phyloP scores from a whole-genome alignment of 2,329 filamentous ascomycete genomes.

The Aschersonia sp. region DNA sequence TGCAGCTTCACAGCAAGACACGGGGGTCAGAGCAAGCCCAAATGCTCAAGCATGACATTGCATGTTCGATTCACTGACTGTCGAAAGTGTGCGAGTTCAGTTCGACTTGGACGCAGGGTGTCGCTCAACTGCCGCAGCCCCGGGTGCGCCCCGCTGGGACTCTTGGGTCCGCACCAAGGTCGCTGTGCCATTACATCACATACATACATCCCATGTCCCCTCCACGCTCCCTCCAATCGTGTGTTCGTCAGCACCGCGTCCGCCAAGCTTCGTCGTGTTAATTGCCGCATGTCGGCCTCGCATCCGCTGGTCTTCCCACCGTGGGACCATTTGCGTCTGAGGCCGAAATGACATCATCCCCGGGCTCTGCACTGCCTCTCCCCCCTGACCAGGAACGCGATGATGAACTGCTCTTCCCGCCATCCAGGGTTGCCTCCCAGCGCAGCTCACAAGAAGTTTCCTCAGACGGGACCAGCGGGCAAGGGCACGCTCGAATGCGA shows the following conservation, averaged over 20 bases:
- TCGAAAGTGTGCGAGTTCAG: no score
- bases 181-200: no score
- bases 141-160: no score
- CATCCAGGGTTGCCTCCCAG: not conserved
- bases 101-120: no score
- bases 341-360: slow-evolving; percentile 4
- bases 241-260: not conserved
- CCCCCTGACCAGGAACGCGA: slow-evolving; percentile 5
- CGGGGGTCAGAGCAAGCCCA: no score
- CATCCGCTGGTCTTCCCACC: not conserved
- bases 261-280: slow-evolving; percentile 1
- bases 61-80: no score
- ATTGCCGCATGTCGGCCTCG: slow-evolving; percentile 2
- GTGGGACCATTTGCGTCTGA: not conserved
- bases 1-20: no score
- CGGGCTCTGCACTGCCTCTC: slow-evolving; percentile 3
- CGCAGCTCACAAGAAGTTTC: not conserved
- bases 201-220: no score
- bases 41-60: no score
- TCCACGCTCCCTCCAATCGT: not conserved
- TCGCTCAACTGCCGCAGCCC: no score
- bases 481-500: slow-evolving; percentile 2
- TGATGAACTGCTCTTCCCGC: slow-evolving; percentile 1
- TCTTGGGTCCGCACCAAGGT: no score
- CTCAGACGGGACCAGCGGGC: slow-evolving; percentile 1